Conservation (phyloP, 2,329 filamentous ascomycete species). For the Fusarium sambucinum region DNA sequence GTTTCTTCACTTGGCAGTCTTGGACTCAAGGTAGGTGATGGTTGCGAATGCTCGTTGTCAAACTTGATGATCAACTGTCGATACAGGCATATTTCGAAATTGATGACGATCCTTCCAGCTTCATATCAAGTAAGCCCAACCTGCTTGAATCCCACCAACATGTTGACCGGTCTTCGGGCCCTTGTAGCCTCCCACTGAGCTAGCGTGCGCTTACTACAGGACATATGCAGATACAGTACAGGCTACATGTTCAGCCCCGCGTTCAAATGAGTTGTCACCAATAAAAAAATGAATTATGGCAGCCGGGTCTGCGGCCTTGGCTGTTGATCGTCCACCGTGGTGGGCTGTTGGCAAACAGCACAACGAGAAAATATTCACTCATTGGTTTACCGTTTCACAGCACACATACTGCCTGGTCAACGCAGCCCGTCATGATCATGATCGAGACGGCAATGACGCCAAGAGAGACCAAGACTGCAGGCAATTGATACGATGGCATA, state of each 20-base stretch:
- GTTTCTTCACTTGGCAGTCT: background rate
- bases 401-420: background rate
- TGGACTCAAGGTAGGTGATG: background rate
- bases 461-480: background rate
- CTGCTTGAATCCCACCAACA: background rate
- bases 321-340: background rate
- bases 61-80: background rate
- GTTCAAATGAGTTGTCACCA: conserved; percentile 1
- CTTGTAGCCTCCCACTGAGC: background rate
- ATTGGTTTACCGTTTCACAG: background rate
- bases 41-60: background rate
- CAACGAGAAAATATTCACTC: background rate
- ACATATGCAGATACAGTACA: background rate
- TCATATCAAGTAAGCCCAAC: conserved; percentile 5
- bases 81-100: background rate
- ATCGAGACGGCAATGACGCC: conserved; percentile 1
- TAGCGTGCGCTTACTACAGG: conserved; percentile 7
- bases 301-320: background rate
- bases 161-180: conserved; percentile 23
- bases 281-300: background rate
- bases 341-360: background rate
- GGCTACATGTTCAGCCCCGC: conserved; percentile 13
- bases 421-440: background rate
- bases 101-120: background rate
- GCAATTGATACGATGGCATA: background rate